Conservation (phyloP, 805 yeast species). For the Starmerella kuoi region DNA sequence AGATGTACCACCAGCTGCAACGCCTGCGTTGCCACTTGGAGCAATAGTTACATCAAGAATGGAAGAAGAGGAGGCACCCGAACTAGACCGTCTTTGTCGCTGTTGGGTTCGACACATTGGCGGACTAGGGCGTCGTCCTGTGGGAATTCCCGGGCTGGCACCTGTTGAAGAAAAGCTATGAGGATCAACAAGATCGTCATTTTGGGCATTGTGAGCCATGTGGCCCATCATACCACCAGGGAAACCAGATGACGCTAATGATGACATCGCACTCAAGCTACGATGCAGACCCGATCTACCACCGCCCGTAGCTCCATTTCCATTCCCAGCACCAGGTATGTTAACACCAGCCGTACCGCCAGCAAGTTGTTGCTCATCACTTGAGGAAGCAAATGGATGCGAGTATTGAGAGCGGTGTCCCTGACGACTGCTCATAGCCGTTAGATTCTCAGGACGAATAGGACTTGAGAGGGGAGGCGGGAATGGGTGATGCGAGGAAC, state of each 20-base stretch:
- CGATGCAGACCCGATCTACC: background rate
- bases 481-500: conserved; percentile 4
- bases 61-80: conserved; percentile 13
- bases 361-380: background rate
- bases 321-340: no score
- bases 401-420: background rate
- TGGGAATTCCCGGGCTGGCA: background rate
- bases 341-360: no score
- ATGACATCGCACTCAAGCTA: background rate
- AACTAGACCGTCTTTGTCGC: conserved; percentile 12
- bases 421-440: background rate
- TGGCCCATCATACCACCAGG: background rate
- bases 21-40: conserved; percentile 3
- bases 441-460: conserved; percentile 10
- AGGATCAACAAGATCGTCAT: background rate
- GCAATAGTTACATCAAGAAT: background rate
- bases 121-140: background rate
- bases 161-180: background rate
- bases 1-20: background rate
- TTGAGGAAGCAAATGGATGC: background rate
- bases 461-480: conserved; percentile 22
- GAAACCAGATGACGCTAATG: background rate
- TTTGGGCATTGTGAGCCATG: background rate
- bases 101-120: background rate
- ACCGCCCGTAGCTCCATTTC: background rate